Evolutionary conservation across 495 filamentous ascomycete genomes (phyloP), one percentile per base, ranked within the genome.

Genomic region (Penicillium soppii): DNA sequence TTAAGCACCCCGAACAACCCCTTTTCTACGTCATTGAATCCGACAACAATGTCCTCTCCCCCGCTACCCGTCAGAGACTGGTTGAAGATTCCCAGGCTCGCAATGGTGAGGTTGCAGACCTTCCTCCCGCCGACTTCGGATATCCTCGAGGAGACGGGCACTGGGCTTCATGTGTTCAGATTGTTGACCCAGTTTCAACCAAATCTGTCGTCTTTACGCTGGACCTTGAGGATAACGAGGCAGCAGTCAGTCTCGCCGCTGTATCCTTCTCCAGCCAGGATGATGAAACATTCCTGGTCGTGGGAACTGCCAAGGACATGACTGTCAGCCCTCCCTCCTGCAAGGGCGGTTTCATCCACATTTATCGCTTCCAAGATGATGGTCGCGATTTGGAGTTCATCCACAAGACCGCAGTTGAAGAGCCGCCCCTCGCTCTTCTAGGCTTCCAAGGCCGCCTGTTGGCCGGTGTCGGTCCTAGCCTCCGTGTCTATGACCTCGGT

Each of bases 91-190:
- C 78, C 7, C 62, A 71, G 32, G 72, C 81, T 4, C 82, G 82
- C 9, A 87, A 90, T 68, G 90, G 86, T 2, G 88, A 95, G 47
- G 77, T 76, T 23, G 74, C 76, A 7, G 69, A 82, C 2, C 75
- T 95, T 5, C 85, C 90, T 7, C 81, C 92, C 0, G 84, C 87
- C 54, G 88, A 96, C 2, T 96, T 97, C 66, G 95, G 95, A 0
- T 90, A 96, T 61, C 89, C 94, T 35, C 82, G 85, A 25, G 91
- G 80, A 8, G 78, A 77, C 57, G 87, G 90, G 12, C 86, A 95
- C 54, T 99, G 95, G 95, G 91, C 95, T 21, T 96, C 91, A 16
- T 96, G 91, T 63, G 89, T 99, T 53, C 88, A 89, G 58, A 77
- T 97, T 12, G 77, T 97, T 16, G 95, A 98, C 58, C 92, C 95